Evolutionary conservation across 768 basidiomycete genomes (phyloP), one percentile per base, ranked within the genome.

Genomic region (Tylopilus sp.): DNA sequence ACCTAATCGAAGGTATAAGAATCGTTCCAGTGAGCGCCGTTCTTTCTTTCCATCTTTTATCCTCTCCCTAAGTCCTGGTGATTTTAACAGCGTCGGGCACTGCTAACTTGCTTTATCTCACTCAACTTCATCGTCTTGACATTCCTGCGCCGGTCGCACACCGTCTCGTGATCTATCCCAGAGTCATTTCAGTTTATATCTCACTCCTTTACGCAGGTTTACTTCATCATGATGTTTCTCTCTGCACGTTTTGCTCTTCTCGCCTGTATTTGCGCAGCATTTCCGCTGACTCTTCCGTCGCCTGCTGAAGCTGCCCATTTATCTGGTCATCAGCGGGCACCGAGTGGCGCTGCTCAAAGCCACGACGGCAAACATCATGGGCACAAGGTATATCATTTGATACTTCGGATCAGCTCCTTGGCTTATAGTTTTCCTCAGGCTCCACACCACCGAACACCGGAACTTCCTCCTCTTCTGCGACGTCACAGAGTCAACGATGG

Each of bases 21-120:
- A 35, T 40, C 6, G 30, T 39, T 45, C 11, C 44, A 20, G 48
- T 50, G 48, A 50, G 55, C 48, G 38, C 21, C 22, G 38, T 25
- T 58, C 56, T 53, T 58, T 60, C 65, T 69, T 71, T 66, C 57
- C 65, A 66, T 69, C 69, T 65, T 69, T 64, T 60, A 67, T 67
- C 65, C 69, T 52, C 54, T 72, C 54, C 56, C 56, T 64, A 62
- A 80, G 73, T 81, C 82, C 82, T 62, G 80, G 81, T 72, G 82
- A 76, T 82, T 79, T 57, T 55, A 50, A 20, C 41, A 52, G 51
- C 53, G 45, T 57, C 54, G 55, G 57, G 53, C 30, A 56, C 40
- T 53, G 54, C 56, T 36, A 39, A 20, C 36, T 57, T 52, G 20
- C 52, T 47, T 56, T 59, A 52, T 60, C 57, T 56, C 54, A 53